Evolutionary conservation across 2,329 filamentous ascomycete species (phyloP).

Genomic region (Cladobotryum protrusum): DNA sequence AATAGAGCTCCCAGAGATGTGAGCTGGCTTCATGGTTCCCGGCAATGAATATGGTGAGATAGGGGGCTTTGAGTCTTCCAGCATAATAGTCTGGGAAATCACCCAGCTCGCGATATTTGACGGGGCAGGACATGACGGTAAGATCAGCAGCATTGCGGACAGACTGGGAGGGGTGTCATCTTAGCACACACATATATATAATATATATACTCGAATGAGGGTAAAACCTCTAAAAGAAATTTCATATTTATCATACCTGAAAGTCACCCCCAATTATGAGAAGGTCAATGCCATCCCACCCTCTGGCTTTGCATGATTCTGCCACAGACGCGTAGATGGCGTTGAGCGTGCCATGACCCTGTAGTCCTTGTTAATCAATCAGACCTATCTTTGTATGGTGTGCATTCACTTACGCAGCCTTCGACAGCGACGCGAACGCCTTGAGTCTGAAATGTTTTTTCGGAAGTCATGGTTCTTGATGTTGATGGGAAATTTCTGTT

Average conservation of each 20-base stretch:
- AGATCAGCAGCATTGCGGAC: constrained; percentile 85
- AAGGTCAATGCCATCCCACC: constrained; percentile 78
- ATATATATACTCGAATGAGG: background rate
- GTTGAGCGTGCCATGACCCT: constrained; percentile 89
- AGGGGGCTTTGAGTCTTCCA: constrained; percentile 69
- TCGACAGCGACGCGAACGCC: constrained; percentile 74
- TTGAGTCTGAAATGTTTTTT: constrained; percentile 27
- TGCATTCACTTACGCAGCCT: constrained; percentile 63
- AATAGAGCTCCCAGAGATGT: constrained; percentile 86
- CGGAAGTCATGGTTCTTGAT: constrained; percentile 23
- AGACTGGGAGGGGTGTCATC: constrained; percentile 45
- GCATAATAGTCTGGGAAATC: constrained; percentile 96
- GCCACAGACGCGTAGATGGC: constrained; percentile 81
- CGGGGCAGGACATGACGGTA: constrained; percentile 80
- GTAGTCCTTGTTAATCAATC: constrained; percentile 17
- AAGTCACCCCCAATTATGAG: constrained; percentile 97
- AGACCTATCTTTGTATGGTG: no score
- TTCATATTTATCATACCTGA: constrained; percentile 48
- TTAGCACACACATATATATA: no score
- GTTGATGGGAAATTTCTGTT: background rate
- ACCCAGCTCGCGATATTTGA: constrained; percentile 79
- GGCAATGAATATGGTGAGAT: constrained; percentile 84
- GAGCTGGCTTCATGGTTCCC: constrained; percentile 95
- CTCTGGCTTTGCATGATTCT: constrained; percentile 60
- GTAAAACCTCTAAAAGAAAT: background rate